These are phyloP conservation scores for Prunus campanulata DNA, from an alignment of 306 rosid genomes.

Conservation along the genomic window DNA sequence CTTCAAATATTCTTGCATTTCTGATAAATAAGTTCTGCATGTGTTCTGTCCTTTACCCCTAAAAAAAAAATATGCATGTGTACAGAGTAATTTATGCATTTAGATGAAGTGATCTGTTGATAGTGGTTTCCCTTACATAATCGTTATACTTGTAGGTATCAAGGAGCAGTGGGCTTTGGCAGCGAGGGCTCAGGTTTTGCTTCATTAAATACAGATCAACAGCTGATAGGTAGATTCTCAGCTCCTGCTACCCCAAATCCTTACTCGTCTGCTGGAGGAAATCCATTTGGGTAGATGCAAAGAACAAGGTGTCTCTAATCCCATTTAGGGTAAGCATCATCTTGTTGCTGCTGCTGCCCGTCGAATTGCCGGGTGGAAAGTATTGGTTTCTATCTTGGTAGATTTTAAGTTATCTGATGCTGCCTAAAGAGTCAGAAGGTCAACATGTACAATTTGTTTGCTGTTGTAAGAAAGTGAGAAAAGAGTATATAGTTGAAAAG, in stretches of 20 bases:
- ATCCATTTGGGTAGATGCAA: constrained; percentile 71
- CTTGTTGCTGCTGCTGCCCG: constrained; percentile 42
- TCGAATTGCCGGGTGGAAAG: constrained; percentile 50
- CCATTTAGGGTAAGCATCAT: constrained; percentile 41
- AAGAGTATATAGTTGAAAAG: constrained; percentile 28
- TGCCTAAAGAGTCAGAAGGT: constrained; percentile 32
- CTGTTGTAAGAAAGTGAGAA: constrained; percentile 35
- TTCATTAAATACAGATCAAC: constrained; percentile 58
- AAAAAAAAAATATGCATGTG: neutral
- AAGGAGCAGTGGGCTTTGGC: constrained; percentile 46
- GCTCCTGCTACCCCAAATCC: constrained; percentile 53
- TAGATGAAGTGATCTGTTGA: neutral
- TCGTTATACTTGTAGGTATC: constrained; percentile 51
- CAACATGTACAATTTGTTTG: constrained; percentile 46
- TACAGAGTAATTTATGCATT: neutral
- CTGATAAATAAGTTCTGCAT: neutral
- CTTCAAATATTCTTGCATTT: neutral
- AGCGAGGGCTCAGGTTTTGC: constrained; percentile 48
- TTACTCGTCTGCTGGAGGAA: constrained; percentile 58
- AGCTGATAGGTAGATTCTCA: constrained; percentile 44
- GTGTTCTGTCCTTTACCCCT: neutral
- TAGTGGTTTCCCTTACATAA: neutral
- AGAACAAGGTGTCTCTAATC: constrained; percentile 16
- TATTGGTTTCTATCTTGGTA: constrained; percentile 32
- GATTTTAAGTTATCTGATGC: constrained; percentile 16